Base-by-base conservation (phyloP, 192 early-diverging fungal species). In the Rhizophlyctis rosea region DNA sequence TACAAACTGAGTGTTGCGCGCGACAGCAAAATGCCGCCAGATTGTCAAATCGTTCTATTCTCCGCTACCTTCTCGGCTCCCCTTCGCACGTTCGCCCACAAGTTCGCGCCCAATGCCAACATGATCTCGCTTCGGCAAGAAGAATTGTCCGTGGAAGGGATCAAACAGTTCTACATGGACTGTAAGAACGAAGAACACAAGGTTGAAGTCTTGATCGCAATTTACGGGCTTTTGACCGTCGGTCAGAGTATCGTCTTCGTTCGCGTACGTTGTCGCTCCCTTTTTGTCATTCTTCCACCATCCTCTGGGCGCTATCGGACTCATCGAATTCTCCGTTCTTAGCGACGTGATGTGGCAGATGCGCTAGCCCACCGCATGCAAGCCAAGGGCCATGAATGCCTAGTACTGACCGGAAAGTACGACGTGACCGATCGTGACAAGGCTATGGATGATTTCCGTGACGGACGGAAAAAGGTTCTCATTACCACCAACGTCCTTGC, bases 221-320 rank as follows among this genome's bases (percentile, higher is more conserved):
- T 85, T 32, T 85, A 85, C 64, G 83, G 80, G 0, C 71, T 99
- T 57, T 74, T 97, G 68, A 94, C 94, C 0, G 88, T 97, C 21
- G 88, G 93, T 29, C 96, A 99, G 77, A 94, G 90, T 69, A 97
- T 99, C 47, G 93, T 98, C 35, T 99, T 99, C 76, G 90, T 90
- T 48, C 81, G 84, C 71, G 90, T 90, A 78, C 59, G 68, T 52
- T n/a, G 32, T 18, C 2, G 47, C 34, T 34, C 36, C 34, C 34
- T 34, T 9, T 67, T 51, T 66, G 23, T 33, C 25, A 36, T 7
- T 27, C 27, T 33, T 52, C 18, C 39, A 18, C 7, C 9, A 44
- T 44, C 39, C 39, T 44, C 39, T 44, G 39, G 9, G 39, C 39
- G 18, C 39, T 50, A 50, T 44, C 11, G 13, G 59, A 52, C 29